Conservation (phyloP, 1,284 basidiomycete species). For the Heterobasidion occidentale region DNA sequence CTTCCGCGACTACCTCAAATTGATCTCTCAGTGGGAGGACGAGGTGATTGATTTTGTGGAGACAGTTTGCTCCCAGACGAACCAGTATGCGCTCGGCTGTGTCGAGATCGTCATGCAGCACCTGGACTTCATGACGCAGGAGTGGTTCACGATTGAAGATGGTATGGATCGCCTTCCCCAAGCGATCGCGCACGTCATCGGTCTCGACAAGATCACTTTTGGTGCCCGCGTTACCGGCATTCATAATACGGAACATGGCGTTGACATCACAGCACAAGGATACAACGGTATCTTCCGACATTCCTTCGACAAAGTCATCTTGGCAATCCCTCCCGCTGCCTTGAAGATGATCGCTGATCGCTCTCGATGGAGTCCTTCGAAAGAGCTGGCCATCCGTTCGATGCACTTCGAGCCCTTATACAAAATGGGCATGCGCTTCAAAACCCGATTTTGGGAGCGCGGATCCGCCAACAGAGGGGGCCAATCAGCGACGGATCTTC, state of each 20-base stretch:
- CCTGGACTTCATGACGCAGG: slow-evolving; percentile 14
- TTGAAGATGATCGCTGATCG: slow-evolving; percentile 14
- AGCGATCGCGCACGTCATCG: slow-evolving; percentile 13
- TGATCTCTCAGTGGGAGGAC: slow-evolving; percentile 8
- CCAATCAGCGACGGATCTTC: slow-evolving; percentile 27
- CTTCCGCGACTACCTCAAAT: slow-evolving; percentile 14
- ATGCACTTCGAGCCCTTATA: slow-evolving; percentile 22
- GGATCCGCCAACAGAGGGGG: slow-evolving; percentile 17
- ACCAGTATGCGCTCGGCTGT: slow-evolving; percentile 16
- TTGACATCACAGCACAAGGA: slow-evolving; percentile 4
- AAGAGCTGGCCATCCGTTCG: slow-evolving; percentile 20
- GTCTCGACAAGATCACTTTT: slow-evolving; percentile 13
- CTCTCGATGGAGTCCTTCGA: slow-evolving; percentile 7
- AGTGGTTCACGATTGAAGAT: slow-evolving; percentile 13
- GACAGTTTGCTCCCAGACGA: slow-evolving; percentile 15
- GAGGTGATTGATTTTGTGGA: slow-evolving; percentile 15
- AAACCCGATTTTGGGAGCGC: slow-evolving; percentile 27
- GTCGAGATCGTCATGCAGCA: slow-evolving; percentile 17
- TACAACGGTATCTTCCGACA: not conserved
- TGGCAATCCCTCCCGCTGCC: slow-evolving; percentile 16
- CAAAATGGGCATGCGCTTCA: slow-evolving; percentile 30
- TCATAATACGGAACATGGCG: slow-evolving; percentile 4
- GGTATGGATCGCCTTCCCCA: slow-evolving; percentile 15
- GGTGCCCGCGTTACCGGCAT: slow-evolving; percentile 13
- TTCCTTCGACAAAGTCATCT: slow-evolving; percentile 14